Evolutionary conservation across 2,329 filamentous ascomycete genomes (phyloP).

Genomic region (Claviceps maximensis): DNA sequence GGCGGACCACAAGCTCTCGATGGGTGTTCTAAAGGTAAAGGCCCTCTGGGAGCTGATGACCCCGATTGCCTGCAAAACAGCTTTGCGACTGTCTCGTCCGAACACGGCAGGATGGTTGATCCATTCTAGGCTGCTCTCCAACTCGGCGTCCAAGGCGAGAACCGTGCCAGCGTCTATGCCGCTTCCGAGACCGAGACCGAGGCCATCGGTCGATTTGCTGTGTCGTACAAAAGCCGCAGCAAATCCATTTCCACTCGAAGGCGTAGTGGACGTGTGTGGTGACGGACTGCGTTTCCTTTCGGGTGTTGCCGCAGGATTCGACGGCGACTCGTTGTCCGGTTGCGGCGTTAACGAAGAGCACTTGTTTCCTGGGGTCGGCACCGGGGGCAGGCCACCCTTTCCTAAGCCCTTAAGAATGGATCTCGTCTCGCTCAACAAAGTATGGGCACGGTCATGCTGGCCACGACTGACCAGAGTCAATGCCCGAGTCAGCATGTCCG

Average conservation of each 20-base stretch:
- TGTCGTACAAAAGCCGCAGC: constrained; percentile 31
- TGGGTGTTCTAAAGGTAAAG: constrained; percentile 82
- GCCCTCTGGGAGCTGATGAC: constrained; percentile 91
- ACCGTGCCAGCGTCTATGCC: constrained; percentile 80
- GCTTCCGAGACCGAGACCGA: constrained; percentile 46
- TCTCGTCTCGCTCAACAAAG: constrained; percentile 81
- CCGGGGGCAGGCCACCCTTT: constrained; percentile 84
- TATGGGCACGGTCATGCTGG: constrained; percentile 87
- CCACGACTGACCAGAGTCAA: constrained; percentile 81
- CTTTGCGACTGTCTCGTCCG: constrained; percentile 83
- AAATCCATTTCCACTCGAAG: constrained; percentile 26
- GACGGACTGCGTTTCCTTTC: constrained; percentile 44
- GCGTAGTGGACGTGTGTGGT: constrained; percentile 35
- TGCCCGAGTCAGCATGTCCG: constrained; percentile 91
- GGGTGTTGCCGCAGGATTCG: constrained; percentile 31
- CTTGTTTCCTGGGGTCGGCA: constrained; percentile 47
- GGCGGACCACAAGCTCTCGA: constrained; percentile 79
- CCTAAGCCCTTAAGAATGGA: constrained; percentile 92
- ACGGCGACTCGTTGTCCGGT: constrained; percentile 28
- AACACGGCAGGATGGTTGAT: constrained; percentile 96
- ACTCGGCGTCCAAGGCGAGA: constrained; percentile 74
- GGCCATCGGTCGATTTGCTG: constrained; percentile 40
- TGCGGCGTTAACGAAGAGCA: constrained; percentile 38
- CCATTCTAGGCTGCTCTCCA: constrained; percentile 88
- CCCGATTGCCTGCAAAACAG: constrained; percentile 88